Percentiles rank a stretch among this genome's conserved stretches.
phyloP scores from a whole-genome alignment of 306 rosid genomes.

The Morella rubra region DNA sequence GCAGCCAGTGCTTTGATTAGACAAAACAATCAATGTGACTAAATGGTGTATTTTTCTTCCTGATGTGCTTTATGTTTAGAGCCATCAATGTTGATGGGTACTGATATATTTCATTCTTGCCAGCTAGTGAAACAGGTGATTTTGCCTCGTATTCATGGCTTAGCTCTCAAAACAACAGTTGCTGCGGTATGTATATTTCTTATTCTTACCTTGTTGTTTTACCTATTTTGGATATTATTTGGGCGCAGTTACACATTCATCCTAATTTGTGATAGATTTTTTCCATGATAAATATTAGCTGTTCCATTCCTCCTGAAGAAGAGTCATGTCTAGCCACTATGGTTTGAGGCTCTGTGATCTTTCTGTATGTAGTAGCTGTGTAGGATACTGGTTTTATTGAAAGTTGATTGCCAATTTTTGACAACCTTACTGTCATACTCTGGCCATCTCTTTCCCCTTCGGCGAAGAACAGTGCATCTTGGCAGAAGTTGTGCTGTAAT shows the following conservation, averaged over 20 bases:
- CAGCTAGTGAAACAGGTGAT: slow-evolving; percentile 87
- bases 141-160: slow-evolving; percentile 94
- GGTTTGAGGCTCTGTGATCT: slow-evolving; percentile 1
- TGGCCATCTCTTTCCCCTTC: background rate
- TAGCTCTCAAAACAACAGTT: slow-evolving; percentile 94
- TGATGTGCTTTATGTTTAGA: slow-evolving; percentile 23
- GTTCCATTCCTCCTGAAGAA: background rate
- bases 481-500: background rate
- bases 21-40: background rate
- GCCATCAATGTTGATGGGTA: slow-evolving; percentile 10
- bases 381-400: background rate
- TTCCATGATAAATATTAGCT: background rate
- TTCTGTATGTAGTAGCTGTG: background rate
- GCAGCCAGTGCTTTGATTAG: background rate
- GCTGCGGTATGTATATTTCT: slow-evolving; percentile 78
- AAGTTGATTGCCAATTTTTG: background rate
- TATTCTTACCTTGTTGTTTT: slow-evolving; percentile 7
- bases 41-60: background rate
- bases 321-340: background rate
- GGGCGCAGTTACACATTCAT: background rate
- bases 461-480: background rate
- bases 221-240: background rate
- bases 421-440: background rate
- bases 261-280: background rate
- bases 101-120: slow-evolving; percentile 28